Conservation (phyloP, 2,329 filamentous ascomycete genomes). For the Fusarium sororula region DNA sequence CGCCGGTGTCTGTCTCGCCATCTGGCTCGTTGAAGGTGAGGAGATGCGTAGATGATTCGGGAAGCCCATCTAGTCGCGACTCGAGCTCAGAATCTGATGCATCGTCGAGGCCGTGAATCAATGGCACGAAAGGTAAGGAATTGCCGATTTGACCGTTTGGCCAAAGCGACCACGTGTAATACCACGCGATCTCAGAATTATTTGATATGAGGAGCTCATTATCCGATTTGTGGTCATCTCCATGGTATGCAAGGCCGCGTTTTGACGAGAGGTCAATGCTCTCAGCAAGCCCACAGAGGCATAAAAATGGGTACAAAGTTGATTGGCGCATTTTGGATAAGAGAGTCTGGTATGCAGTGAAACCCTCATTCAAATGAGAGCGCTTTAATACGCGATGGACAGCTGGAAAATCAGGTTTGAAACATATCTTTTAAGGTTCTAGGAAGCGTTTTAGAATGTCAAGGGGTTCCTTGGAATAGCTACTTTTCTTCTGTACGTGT, state of each 20-base stretch:
- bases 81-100: conserved; percentile 41
- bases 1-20: conserved; percentile 50
- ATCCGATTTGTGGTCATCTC: conserved; percentile 44
- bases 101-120: conserved; percentile 51
- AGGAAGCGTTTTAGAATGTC: conserved; percentile 18
- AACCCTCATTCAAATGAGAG: too few species aligned
- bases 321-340: conserved; percentile 16
- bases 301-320: background rate
- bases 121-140: conserved; percentile 48
- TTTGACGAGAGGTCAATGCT: conserved; percentile 31
- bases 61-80: conserved; percentile 41
- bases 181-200: conserved; percentile 52
- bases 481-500: conserved; percentile 8
- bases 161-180: conserved; percentile 54
- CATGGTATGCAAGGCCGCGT: conserved; percentile 38
- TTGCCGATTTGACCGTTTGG: conserved; percentile 38
- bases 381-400: background rate
- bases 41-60: conserved; percentile 49
- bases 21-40: conserved; percentile 56
- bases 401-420: conserved; percentile 14
- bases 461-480: conserved; percentile 20
- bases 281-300: background rate
- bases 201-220: conserved; percentile 48
- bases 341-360: background rate
- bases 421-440: background rate